Base-by-base conservation (phyloP, 176 grass and related monocot species). In the Tillandsia leiboldiana region DNA sequence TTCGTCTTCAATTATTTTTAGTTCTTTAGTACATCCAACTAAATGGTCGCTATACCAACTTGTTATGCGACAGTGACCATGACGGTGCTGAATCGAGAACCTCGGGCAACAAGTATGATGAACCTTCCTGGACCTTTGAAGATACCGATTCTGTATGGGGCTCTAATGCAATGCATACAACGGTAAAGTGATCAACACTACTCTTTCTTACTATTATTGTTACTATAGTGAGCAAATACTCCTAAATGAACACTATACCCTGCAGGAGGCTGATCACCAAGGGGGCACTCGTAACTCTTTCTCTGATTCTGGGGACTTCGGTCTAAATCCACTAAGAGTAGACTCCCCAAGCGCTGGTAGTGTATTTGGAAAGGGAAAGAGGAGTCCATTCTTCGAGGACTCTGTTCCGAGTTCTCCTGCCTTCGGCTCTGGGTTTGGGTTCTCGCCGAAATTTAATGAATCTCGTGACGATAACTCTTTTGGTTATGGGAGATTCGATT, bases 81-180 rank as follows among this genome's bases (percentile, higher is more conserved):
- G 94, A 79, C 75, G 94, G 82, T 70, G 88, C 87, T 72, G 94
- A 99, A 85, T 99, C 94, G 10, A 70, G 63, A 14, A 14, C 90
- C 69, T 99, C 86, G 72, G 94, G 94, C 53, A 90, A 87, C 67
- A 92, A 88, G 66, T 99, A 87, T 72, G 86, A 99, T 79, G 94
- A 92, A 70, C 79, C 87, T 53, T 78, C 87, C 52, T 99, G 94
- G 94, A 99, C 85, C 74, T 99, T 90, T 66, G 87, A 99, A 75
- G 90, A 99, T 77, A 84, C 89, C n/a, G 90, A 90, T 22, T 99
- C 94, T 48, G 89, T 93, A 64, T 99, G 94, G 94, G 91, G 91
- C 51, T 84, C 87, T 75, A 96, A 65, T 81, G 76, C 87, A 56
- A 70, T 85, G 26, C 83, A 85, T 75, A 77, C 62, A 65, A 61